Percentiles rank a stretch among this genome's conserved stretches.
phyloP scores from a whole-genome alignment of 164 flowering plant species.

The Malania oleifera region DNA sequence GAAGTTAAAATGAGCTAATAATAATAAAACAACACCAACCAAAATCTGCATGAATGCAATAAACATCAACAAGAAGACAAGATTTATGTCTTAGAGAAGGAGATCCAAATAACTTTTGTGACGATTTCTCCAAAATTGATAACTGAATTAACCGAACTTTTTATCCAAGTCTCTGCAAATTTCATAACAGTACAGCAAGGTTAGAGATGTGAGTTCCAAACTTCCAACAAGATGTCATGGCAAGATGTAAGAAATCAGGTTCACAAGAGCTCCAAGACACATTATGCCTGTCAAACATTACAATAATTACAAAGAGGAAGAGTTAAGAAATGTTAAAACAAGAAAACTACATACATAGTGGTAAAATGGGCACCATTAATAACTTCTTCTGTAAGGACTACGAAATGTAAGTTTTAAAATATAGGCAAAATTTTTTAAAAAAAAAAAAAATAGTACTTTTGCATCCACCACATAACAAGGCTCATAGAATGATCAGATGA shows the following conservation, averaged over 20 bases:
- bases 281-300: constrained; percentile 47
- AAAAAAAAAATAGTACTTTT: no score
- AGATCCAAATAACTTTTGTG: neutral
- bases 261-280: constrained; percentile 56
- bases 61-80: constrained; percentile 17
- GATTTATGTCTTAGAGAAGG: constrained; percentile 19
- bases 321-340: constrained; percentile 19
- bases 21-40: constrained; percentile 19
- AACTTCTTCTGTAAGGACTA: no score
- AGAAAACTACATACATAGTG: neutral
- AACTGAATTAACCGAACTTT: constrained; percentile 18
- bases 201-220: constrained; percentile 93
- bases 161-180: constrained; percentile 70
- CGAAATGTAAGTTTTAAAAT: no score
- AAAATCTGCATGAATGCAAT: constrained; percentile 11
- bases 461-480: no score
- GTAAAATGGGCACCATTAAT: neutral
- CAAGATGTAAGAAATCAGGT: constrained; percentile 82
- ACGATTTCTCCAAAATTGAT: constrained; percentile 13
- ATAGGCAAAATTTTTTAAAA: no score
- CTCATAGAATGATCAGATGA: no score
- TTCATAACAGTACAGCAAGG: constrained; percentile 94
- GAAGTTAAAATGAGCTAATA: constrained; percentile 6
- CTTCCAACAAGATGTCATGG: constrained; percentile 83
- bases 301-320: constrained; percentile 19